Conservation (phyloP, 202 grass and related monocot genomes). For the Saccharum hybrid region DNA sequence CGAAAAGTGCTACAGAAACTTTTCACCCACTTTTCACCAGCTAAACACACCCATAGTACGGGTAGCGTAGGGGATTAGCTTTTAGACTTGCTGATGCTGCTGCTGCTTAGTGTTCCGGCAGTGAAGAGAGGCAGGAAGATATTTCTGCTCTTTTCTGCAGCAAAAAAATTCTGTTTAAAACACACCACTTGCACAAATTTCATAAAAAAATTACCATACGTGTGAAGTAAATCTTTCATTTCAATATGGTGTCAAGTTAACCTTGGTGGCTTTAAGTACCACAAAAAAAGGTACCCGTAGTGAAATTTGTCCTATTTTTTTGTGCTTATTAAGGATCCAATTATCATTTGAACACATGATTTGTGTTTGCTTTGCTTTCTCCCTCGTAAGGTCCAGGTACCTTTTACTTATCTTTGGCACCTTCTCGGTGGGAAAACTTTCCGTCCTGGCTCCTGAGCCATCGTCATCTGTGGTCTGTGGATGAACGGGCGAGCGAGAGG, state of each 20-base stretch:
- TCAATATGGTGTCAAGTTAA: not conserved
- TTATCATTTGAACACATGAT: not conserved
- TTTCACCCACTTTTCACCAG: too few species aligned
- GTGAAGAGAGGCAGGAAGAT: conserved; percentile 26
- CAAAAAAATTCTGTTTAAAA: not conserved
- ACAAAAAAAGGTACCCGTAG: not conserved
- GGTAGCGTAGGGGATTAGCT: conserved; percentile 27
- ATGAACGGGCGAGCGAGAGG: not conserved
- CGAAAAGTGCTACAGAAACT: too few species aligned
- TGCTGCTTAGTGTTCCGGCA: not conserved
- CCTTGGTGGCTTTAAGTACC: not conserved
- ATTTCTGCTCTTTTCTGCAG: conserved; percentile 5
- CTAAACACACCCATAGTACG: too few species aligned
- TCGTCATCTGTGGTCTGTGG: conserved; percentile 6
- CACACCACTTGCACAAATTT: not conserved
- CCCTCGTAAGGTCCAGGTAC: not conserved
- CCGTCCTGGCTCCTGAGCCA: conserved; percentile 23
- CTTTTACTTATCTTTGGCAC: not conserved
- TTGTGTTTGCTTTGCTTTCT: not conserved
- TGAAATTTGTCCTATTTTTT: not conserved
- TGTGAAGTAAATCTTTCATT: not conserved
- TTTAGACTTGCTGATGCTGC: not conserved
- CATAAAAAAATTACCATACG: not conserved
- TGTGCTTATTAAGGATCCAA: not conserved
- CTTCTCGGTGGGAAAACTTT: not conserved